These are phyloP conservation scores for Kockovaella imperatae DNA, from an alignment of 768 basidiomycete genomes.

Conservation along the genomic window DNA sequence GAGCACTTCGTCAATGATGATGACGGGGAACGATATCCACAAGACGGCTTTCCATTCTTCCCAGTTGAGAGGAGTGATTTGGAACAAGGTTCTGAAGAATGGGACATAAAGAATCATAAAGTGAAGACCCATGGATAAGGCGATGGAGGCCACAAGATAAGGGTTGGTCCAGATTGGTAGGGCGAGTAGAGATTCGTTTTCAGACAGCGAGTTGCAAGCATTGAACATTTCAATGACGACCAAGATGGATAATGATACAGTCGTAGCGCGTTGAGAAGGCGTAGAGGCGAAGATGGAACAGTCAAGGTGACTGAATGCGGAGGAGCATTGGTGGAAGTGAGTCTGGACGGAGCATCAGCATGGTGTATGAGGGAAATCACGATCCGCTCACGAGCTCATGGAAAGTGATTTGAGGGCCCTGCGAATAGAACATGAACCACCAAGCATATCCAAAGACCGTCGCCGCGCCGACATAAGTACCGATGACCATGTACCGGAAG, in stretches of 20 bases:
- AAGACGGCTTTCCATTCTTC: slow-evolving; percentile 90
- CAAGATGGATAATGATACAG: slow-evolving; percentile 90
- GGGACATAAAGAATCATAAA: slow-evolving; percentile 94
- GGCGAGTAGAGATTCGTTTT: slow-evolving; percentile 84
- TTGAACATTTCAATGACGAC: slow-evolving; percentile 55
- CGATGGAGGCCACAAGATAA: slow-evolving; percentile 80
- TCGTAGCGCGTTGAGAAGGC: slow-evolving; percentile 79
- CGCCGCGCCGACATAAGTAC: slow-evolving; percentile 84
- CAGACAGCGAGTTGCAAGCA: slow-evolving; percentile 75
- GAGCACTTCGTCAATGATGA: slow-evolving; percentile 80
- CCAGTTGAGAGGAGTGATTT: slow-evolving; percentile 90
- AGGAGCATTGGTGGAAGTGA: slow-evolving; percentile 86
- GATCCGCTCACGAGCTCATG: slow-evolving; percentile 75
- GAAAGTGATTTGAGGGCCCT: slow-evolving; percentile 88
- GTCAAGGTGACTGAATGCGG: slow-evolving; percentile 78
- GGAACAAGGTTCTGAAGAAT: slow-evolving; percentile 85
- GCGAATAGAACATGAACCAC: slow-evolving; percentile 93
- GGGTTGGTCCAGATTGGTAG: slow-evolving; percentile 92
- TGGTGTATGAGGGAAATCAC: not conserved
- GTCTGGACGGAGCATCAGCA: slow-evolving; percentile 52
- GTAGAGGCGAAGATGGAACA: slow-evolving; percentile 91
- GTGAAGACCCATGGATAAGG: slow-evolving; percentile 85
- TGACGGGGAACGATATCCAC: slow-evolving; percentile 74
- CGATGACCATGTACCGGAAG: slow-evolving; percentile 89
- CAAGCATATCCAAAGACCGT: slow-evolving; percentile 97